These are phyloP conservation scores for Phlebopus sp. DNA, from an alignment of 1,284 basidiomycete species.

Conservation along the genomic window DNA sequence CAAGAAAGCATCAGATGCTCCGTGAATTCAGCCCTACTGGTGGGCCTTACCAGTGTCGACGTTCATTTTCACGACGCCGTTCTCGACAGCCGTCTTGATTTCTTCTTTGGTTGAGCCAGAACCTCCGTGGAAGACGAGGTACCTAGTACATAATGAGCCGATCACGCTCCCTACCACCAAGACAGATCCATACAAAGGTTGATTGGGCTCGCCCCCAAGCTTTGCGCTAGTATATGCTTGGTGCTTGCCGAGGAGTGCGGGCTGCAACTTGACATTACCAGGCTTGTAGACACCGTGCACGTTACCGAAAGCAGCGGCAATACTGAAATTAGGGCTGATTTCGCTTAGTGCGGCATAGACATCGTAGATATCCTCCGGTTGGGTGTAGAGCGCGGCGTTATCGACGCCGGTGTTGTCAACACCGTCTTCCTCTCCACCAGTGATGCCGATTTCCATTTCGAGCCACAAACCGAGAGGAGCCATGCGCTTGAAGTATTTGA, in stretches of 20 bases:
- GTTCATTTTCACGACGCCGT: slow-evolving; percentile 98
- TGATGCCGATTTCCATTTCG: slow-evolving; percentile 99
- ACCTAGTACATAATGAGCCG: slow-evolving; percentile 44
- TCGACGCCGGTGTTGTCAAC: slow-evolving; percentile 96
- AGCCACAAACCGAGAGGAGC: slow-evolving; percentile 93
- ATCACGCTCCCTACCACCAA: neutral
- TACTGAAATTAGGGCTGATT: slow-evolving; percentile 92
- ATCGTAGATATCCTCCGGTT: slow-evolving; percentile 95
- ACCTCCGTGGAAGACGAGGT: slow-evolving; percentile 99
- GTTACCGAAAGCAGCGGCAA: slow-evolving; percentile 85
- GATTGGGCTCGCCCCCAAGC: slow-evolving; percentile 62
- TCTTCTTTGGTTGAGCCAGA: slow-evolving; percentile 97
- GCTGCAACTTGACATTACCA: slow-evolving; percentile 84
- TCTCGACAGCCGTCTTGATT: slow-evolving; percentile 87
- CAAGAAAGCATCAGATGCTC: slow-evolving; percentile 9
- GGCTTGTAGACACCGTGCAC: slow-evolving; percentile 88
- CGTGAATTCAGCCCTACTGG: too few relatives aligned
- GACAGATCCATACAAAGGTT: slow-evolving; percentile 72
- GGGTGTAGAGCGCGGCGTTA: slow-evolving; percentile 94
- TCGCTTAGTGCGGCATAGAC: slow-evolving; percentile 82
- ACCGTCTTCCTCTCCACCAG: slow-evolving; percentile 98
- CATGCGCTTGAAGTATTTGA: slow-evolving; percentile 96
- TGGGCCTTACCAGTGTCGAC: slow-evolving; percentile 75
- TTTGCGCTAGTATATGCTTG: slow-evolving; percentile 78
- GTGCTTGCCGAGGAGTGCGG: slow-evolving; percentile 91